Conservation (phyloP, 805 yeast genomes). For the Pichia exigua region DNA sequence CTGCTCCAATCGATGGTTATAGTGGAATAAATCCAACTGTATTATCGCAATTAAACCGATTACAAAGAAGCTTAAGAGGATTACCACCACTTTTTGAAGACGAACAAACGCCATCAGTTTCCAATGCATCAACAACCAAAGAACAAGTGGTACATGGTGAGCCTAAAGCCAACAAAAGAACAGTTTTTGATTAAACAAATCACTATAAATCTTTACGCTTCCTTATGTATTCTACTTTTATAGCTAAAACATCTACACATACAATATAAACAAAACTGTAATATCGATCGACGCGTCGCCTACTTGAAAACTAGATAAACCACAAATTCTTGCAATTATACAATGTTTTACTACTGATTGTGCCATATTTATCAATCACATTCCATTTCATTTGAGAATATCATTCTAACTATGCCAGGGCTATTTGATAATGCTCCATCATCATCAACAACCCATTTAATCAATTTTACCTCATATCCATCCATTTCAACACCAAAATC, state of each 20-base stretch:
- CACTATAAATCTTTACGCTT: conserved; percentile 3
- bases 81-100: conserved; percentile 29
- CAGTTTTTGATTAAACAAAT: conserved; percentile 13
- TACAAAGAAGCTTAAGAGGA: conserved; percentile 32
- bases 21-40: conserved; percentile 23
- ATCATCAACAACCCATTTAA: conserved; percentile 3
- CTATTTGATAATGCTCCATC: neutral
- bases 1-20: conserved; percentile 9
- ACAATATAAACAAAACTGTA: neutral
- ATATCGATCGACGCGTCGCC: neutral
- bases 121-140: neutral
- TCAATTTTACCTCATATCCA: conserved; percentile 1
- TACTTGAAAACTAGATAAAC: no score
- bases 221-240: neutral
- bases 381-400: neutral
- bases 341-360: no score
- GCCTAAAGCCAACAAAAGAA: conserved; percentile 14
- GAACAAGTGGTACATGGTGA: neutral
- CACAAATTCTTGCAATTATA: no score
- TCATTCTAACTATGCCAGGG: neutral
- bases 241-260: neutral
- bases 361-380: neutral
- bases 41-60: conserved; percentile 29
- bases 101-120: conserved; percentile 3
- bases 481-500: neutral